phyloP scores from a whole-genome alignment of 2,329 filamentous ascomycete species.

The Fusarium hostae region DNA sequence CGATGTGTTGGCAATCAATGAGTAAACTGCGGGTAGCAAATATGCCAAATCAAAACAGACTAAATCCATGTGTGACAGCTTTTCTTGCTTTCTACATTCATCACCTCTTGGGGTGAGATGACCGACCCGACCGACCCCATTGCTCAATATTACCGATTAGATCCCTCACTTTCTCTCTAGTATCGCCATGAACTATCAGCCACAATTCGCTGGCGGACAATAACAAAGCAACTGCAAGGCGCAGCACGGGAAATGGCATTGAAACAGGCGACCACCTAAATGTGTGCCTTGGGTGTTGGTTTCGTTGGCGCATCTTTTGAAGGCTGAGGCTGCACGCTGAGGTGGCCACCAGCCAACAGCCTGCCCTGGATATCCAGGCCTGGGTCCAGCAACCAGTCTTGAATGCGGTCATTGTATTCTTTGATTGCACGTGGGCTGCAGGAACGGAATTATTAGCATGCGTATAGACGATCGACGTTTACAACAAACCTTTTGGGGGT shows the following conservation, averaged over 20 bases:
- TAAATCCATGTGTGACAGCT: rapidly evolving
- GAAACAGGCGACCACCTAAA: not conserved
- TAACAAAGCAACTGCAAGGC: not conserved
- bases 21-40: rapidly evolving
- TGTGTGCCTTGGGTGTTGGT: not conserved
- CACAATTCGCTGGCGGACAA: rapidly evolving
- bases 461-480: rapidly evolving
- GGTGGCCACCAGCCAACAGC: not conserved
- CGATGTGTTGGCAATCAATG: not conserved
- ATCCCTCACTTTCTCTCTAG: rapidly evolving
- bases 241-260: rapidly evolving
- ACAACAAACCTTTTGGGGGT: not conserved
- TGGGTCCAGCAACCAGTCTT: not conserved
- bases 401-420: not conserved
- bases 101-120: not conserved
- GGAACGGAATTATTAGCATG: not conserved
- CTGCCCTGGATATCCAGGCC: not conserved
- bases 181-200: rapidly evolving
- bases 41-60: rapidly evolving
- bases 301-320: not conserved
- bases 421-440: rapidly evolving
- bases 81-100: rapidly evolving
- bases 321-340: not conserved
- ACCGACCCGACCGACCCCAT: rapidly evolving
- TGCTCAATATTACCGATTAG: rapidly evolving